phyloP scores from a whole-genome alignment of 2,329 filamentous ascomycete species.

The Botryosphaeria dothidea region DNA sequence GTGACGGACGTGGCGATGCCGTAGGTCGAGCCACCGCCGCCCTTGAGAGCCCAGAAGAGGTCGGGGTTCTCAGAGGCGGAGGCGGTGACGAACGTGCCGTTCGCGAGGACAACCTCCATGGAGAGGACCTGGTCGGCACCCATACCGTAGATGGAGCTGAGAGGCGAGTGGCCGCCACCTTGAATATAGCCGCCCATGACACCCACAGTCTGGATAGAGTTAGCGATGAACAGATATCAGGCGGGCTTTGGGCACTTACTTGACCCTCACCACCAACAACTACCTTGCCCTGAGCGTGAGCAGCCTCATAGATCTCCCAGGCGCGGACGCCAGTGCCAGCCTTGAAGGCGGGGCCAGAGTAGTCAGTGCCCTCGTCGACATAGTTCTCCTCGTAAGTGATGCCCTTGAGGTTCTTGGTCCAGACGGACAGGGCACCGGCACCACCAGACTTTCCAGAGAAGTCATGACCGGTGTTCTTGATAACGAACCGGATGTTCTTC shows the following conservation, averaged over 20 bases:
- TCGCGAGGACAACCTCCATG: conserved; percentile 34
- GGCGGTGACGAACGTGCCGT: conserved; percentile 31
- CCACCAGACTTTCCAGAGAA: conserved; percentile 39
- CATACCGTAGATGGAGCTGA: conserved; percentile 26
- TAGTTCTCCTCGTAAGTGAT: conserved; percentile 34
- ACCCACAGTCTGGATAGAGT: conserved; percentile 31
- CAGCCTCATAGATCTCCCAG: conserved; percentile 30
- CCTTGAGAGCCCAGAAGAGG: conserved; percentile 39
- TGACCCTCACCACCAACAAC: conserved; percentile 34
- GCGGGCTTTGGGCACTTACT: neutral
- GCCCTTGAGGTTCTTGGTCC: conserved; percentile 39
- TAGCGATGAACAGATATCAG: neutral
- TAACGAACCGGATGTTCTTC: conserved; percentile 34
- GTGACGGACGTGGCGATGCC: conserved; percentile 36
- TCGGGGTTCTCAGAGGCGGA: conserved; percentile 32
- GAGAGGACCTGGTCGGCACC: conserved; percentile 34
- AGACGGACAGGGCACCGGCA: conserved; percentile 36
- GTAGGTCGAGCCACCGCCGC: conserved; percentile 36
- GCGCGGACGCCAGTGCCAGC: conserved; percentile 36
- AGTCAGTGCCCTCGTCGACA: conserved; percentile 28
- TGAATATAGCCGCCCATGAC: conserved; percentile 35
- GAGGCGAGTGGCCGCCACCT: conserved; percentile 32
- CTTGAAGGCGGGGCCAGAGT: conserved; percentile 31
- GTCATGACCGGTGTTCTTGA: conserved; percentile 41
- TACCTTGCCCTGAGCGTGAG: conserved; percentile 24